Evolutionary conservation across 192 early-diverging fungal species (phyloP), one percentile per base, ranked within the genome.

Genomic region (Coemansia sp.): DNA sequence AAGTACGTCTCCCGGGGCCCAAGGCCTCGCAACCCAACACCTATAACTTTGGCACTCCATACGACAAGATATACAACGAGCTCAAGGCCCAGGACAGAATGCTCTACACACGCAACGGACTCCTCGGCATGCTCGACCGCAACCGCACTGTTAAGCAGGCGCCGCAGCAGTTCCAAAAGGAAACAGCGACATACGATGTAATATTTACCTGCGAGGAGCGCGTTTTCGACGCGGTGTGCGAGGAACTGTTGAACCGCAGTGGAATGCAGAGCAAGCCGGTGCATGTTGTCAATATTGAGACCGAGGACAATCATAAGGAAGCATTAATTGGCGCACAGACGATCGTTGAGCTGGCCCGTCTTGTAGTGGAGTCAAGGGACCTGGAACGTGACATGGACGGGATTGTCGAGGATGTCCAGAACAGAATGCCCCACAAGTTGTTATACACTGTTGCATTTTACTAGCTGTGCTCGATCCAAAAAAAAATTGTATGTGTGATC

Each of bases 141-240:
- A 99, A 99, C 70, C 81, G 89, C n/a, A 89, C 83, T 43, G 94
- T 96, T 43, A 99, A 99, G 72, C 55, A 60, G 20, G 92, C 96
- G 3, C 94, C 96, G 2, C 91, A 97, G 77, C 77, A 86, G 46
- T 99, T 91, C 72, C 94, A 96, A 53, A 89, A 92, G 53, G 86
- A 84, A 29, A 48, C 70, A 11, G 81, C 87, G 41, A 73, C 83
- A 11, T 97, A 89, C 81, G 95, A 97, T 79, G 86, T 99, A 0
- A 91, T 99, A 35, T 90, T 99, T 48, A 96, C 95, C 11, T 99
- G 96, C 62, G 96, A 99, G 76, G 96, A 97, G 70, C 77, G 94
- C 15, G 94, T 92, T 54, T 99, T 91, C 74, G 95, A 97, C 73
- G 86, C 92, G 1, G 95, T 95, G 0, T 89, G 90, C 43, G 95